Evolutionary conservation across 139 green algal genomes (phyloP).

Genomic region (Gonium pectorale): DNA sequence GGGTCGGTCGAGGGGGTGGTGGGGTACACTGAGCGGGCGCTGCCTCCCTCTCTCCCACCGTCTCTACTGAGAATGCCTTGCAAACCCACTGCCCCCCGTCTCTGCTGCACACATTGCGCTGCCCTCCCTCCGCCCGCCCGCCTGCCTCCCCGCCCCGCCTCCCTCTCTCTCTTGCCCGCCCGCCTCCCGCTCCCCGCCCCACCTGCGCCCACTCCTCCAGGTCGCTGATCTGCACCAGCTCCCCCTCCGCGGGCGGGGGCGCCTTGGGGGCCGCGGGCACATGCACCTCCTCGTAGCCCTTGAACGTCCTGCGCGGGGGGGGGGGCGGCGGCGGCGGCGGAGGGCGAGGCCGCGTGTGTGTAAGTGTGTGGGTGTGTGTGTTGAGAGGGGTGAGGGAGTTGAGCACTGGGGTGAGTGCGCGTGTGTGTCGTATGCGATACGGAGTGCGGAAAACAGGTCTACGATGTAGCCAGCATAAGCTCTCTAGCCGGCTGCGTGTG

Average conservation of each 20-base stretch:
- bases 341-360: neutral
- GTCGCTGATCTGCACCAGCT: constrained; percentile 79
- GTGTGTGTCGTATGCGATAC: no score
- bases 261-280: constrained; percentile 76
- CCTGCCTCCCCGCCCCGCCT: neutral
- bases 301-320: constrained; percentile 67
- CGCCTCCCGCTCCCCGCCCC: neutral
- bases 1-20: neutral
- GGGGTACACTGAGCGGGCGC: neutral
- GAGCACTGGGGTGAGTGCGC: no score
- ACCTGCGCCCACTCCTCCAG: constrained; percentile 87
- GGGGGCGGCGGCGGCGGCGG: neutral
- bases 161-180: constrained; percentile 52
- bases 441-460: no score
- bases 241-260: constrained; percentile 55
- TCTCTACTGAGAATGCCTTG: no score
- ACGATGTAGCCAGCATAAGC: no score
- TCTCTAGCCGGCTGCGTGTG: no score
- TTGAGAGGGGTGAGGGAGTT: no score
- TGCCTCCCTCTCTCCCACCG: no score
- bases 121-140: no score
- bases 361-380: no score
- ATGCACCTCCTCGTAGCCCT: constrained; percentile 92
- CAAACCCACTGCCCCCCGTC: no score
- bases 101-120: no score